Conservation (phyloP, 768 basidiomycete genomes). For the Scleroderma bovista region DNA sequence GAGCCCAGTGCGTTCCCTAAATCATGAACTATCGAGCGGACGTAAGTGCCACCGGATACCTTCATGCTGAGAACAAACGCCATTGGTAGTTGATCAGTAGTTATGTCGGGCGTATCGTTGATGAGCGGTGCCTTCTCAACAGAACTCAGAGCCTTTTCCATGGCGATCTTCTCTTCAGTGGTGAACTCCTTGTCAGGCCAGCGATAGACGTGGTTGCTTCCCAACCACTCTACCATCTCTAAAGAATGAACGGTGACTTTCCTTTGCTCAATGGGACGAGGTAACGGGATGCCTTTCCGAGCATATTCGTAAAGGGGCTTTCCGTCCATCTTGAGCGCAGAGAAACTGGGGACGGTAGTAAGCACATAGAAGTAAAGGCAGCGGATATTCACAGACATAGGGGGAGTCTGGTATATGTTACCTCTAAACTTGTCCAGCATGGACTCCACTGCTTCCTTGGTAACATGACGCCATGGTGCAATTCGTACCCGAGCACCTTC, state of each 20-base stretch:
- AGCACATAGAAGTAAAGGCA: not conserved
- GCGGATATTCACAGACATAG: constrained; percentile 55
- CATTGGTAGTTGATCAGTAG: constrained; percentile 45
- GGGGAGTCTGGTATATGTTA: constrained; percentile 85
- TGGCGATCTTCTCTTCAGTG: constrained; percentile 60
- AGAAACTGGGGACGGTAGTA: constrained; percentile 58
- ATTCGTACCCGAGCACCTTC: constrained; percentile 77
- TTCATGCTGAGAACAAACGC: constrained; percentile 88
- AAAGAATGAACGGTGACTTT: constrained; percentile 78
- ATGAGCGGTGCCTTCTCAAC: constrained; percentile 36
- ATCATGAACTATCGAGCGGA: constrained; percentile 93
- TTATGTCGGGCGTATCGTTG: constrained; percentile 28
- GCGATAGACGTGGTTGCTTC: constrained; percentile 63
- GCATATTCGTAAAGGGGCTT: constrained; percentile 95
- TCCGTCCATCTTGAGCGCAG: constrained; percentile 98
- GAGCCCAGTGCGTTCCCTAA: constrained; percentile 78
- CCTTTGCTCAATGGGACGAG: constrained; percentile 88
- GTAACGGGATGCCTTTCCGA: constrained; percentile 82
- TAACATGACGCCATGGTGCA: constrained; percentile 81
- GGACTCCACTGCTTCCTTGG: constrained; percentile 64
- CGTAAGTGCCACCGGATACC: constrained; percentile 95
- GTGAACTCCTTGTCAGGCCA: constrained; percentile 74
- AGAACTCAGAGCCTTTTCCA: constrained; percentile 58
- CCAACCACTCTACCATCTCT: constrained; percentile 75
- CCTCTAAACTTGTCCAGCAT: constrained; percentile 74